Evolutionary conservation across 208 protist genomes (phyloP).

Genomic region (Phytomonas sp.): DNA sequence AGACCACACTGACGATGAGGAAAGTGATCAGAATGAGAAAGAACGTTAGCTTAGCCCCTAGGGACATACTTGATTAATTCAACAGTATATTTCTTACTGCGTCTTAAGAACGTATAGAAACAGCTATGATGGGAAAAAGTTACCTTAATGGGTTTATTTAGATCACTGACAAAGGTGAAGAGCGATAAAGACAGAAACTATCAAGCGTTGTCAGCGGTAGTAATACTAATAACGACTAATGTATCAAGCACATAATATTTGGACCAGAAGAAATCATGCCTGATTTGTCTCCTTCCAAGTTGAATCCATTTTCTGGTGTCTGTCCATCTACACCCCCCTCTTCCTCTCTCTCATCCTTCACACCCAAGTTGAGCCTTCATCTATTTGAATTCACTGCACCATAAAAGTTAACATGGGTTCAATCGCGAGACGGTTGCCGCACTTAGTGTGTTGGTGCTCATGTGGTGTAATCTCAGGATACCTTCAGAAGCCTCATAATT

Average conservation of each 20-base stretch:
- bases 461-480: not conserved
- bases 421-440: not conserved
- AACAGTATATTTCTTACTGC: not conserved
- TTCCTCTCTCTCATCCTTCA: not conserved
- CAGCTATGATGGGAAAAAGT: not conserved
- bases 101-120: not conserved
- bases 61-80: not conserved
- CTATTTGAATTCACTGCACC: not conserved
- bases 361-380: not conserved
- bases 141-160: not conserved
- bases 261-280: not conserved
- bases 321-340: not conserved
- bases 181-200: not conserved
- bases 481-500: not conserved
- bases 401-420: not conserved
- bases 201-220: not conserved
- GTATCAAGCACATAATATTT: not conserved
- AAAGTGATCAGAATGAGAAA: conserved; percentile 2
- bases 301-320: not conserved
- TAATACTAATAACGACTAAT: not conserved
- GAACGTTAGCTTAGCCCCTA: not conserved
- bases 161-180: not conserved
- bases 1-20: conserved; percentile 2
- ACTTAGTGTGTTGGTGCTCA: not conserved
- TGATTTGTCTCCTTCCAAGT: not conserved